Evolutionary conservation across 2,329 filamentous ascomycete species (phyloP), one percentile per base, ranked within the genome.

Genomic region (Botrytis hyacinthi): DNA sequence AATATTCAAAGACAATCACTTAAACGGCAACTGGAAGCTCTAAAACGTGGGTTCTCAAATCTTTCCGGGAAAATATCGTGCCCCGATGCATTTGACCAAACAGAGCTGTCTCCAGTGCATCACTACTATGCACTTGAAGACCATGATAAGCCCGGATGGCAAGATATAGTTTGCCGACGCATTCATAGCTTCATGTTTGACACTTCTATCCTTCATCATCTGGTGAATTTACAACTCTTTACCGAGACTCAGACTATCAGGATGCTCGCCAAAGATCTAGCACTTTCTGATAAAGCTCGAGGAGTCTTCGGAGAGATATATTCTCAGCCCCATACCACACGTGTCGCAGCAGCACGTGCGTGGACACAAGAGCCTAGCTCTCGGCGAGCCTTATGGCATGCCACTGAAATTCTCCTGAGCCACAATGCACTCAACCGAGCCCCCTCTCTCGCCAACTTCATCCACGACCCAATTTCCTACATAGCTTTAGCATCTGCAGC

Each of bases 181-280:
- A 77, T 83, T 37, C 79, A 80, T 26, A 76, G 75, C 4, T 75
- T 81, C 18, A 74, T 81, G 6, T 81, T 82, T 1, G 81, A 82
- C 35, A 78, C 81, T 1, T 74, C 78, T 6, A 81, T 83, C 76
- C 79, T 84, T 0, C 82, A 83, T 62, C 81, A 83, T 60, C 76
- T 84, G 2, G 79, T 84, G 62, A 79, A 74, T 3, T 75, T 84
- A 22, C 81, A 84, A 51, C 75, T 84, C 0, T 81, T 81, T 44
- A 78, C 82, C 7, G 82, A 85, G 44, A 75, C 82, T 0, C 73
- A 78, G 4, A 78, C 74, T 3, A 78, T 83, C 14, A 80, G 77
- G 18, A 76, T 79, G 3, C 73, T 82, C 0, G 80, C 78, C n/a
- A 78, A 76, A 71, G 76, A 78, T 54, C 54, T 37, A 26, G 32